Evolutionary conservation across 2,329 filamentous ascomycete genomes (phyloP).

Genomic region (Xylaria sp.): DNA sequence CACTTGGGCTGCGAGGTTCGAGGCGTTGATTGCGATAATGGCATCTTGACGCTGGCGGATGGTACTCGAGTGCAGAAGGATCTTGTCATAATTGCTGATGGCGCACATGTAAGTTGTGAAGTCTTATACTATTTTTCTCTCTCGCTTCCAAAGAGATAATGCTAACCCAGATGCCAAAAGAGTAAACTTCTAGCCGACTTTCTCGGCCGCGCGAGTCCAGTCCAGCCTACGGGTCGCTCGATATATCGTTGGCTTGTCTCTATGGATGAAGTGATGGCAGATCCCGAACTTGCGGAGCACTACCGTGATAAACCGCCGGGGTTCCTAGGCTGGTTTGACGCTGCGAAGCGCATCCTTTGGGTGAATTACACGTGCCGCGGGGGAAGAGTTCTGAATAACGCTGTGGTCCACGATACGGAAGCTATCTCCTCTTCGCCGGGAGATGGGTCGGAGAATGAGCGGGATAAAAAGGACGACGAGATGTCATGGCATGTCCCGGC

Average conservation of each 20-base stretch:
- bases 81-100: slow-evolving; percentile 59
- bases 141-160: not conserved
- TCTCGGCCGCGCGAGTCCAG: slow-evolving; percentile 25
- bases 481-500: slow-evolving; percentile 31
- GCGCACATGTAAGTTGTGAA: slow-evolving; percentile 50
- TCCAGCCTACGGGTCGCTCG: slow-evolving; percentile 37
- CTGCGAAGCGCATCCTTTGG: slow-evolving; percentile 30
- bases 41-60: slow-evolving; percentile 64
- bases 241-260: slow-evolving; percentile 41
- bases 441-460: not conserved
- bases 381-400: slow-evolving; percentile 35
- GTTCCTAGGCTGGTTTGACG: slow-evolving; percentile 35
- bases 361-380: slow-evolving; percentile 36
- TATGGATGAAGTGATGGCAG: slow-evolving; percentile 30
- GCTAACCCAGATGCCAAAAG: slow-evolving; percentile 24
- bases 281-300: slow-evolving; percentile 28
- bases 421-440: not conserved
- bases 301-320: slow-evolving; percentile 31
- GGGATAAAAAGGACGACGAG: slow-evolving; percentile 12
- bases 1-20: slow-evolving; percentile 28
- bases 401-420: slow-evolving; percentile 34
- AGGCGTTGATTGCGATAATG: slow-evolving; percentile 67
- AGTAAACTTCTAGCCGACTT: slow-evolving; percentile 35
- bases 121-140: not conserved
- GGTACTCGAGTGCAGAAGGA: slow-evolving; percentile 50